phyloP scores from a whole-genome alignment of 331 rosid genomes.

The Telfairia occidentalis region DNA sequence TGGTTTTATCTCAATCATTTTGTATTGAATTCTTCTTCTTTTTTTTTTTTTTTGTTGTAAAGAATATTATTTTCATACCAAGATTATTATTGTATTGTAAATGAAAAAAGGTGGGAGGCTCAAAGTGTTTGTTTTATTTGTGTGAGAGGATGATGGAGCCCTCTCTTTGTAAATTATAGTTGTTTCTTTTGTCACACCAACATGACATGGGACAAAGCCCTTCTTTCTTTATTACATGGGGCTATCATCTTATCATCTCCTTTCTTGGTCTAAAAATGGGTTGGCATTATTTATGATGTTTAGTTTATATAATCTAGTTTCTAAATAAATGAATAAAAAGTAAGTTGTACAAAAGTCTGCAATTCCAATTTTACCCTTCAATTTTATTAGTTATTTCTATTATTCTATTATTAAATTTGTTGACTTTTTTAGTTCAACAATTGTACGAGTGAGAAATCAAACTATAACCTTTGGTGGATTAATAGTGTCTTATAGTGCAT shows the following conservation, averaged over 20 bases:
- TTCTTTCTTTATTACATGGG: background rate
- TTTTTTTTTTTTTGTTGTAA: background rate
- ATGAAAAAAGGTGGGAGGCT: background rate
- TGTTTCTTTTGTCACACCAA: background rate
- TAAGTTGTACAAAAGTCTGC: background rate
- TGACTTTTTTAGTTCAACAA: no score
- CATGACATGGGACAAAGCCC: conserved; percentile 3
- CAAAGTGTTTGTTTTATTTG: background rate
- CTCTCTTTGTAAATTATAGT: background rate
- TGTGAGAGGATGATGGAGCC: background rate
- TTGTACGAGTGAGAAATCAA: no score
- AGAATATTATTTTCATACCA: no score
- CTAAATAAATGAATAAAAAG: background rate
- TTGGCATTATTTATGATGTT: background rate
- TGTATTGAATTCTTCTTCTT: background rate
- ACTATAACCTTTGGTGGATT: no score
- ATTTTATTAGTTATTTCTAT: background rate
- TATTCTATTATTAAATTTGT: no score
- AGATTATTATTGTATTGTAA: background rate
- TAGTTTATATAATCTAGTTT: background rate
- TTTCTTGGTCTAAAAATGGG: background rate
- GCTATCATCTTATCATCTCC: background rate
- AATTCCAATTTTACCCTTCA: background rate
- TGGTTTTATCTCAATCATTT: background rate
- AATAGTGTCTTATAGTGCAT: no score